Conservation (phyloP, 2,329 filamentous ascomycete genomes). For the Salinomyces thailandicus region DNA sequence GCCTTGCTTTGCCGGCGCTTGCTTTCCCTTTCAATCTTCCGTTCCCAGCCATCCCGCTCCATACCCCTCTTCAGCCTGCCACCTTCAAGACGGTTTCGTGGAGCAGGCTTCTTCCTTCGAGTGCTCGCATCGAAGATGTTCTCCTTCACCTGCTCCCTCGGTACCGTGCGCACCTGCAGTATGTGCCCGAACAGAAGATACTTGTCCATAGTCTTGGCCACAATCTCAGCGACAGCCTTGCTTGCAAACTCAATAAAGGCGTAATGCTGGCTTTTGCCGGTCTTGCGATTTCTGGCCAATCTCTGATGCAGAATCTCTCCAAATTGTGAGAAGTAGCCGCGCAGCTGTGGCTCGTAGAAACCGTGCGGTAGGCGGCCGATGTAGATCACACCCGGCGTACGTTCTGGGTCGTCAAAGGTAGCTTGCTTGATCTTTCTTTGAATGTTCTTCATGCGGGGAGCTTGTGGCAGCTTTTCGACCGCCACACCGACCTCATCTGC, state of each 20-base stretch:
- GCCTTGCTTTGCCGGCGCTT: slow-evolving; percentile 57
- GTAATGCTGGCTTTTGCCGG: slow-evolving; percentile 83
- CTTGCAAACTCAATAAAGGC: slow-evolving; percentile 84
- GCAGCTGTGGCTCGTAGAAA: slow-evolving; percentile 96
- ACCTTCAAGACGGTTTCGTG: slow-evolving; percentile 78
- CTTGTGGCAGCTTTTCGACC: slow-evolving; percentile 26
- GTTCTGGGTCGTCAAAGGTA: slow-evolving; percentile 36
- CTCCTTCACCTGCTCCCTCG: slow-evolving; percentile 65
- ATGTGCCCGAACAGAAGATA: slow-evolving; percentile 94
- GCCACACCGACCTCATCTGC: slow-evolving; percentile 30
- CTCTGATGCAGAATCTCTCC: slow-evolving; percentile 69
- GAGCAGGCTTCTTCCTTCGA: slow-evolving; percentile 79
- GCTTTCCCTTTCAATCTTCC: slow-evolving; percentile 63
- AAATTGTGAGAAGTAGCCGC: slow-evolving; percentile 87
- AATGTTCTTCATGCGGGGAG: slow-evolving; percentile 24
- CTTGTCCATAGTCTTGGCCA: slow-evolving; percentile 93
- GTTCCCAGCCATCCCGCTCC: slow-evolving; percentile 66
- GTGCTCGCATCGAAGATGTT: slow-evolving; percentile 66
- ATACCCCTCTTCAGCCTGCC: slow-evolving; percentile 61
- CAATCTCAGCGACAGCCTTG: slow-evolving; percentile 74
- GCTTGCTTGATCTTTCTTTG: slow-evolving; percentile 39
- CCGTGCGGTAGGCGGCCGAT: slow-evolving; percentile 84
- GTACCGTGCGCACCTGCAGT: slow-evolving; percentile 72
- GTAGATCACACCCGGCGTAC: slow-evolving; percentile 70
- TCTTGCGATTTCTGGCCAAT: slow-evolving; percentile 84